Conservation (phyloP, 352 stramenopile genomes). For the Phytophthora syringae region DNA sequence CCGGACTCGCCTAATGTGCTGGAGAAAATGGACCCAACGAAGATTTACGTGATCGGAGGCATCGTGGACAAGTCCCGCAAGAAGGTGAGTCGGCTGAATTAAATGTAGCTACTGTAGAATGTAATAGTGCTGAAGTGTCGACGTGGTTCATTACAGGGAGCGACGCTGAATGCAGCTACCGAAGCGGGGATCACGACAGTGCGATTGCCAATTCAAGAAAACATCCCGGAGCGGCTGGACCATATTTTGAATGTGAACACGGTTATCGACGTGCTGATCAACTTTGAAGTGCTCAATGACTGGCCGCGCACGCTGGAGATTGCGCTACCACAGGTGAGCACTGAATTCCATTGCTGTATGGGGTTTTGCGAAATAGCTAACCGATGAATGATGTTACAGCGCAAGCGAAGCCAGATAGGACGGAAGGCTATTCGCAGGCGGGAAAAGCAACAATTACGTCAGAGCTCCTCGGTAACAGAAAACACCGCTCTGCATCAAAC, state of each 20-base stretch:
- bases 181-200: constrained; percentile 57
- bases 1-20: constrained; percentile 77
- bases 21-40: constrained; percentile 56
- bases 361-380: constrained; percentile 5
- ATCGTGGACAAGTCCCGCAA: constrained; percentile 84
- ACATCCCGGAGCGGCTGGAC: constrained; percentile 67
- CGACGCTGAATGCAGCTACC: constrained; percentile 60
- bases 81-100: constrained; percentile 42
- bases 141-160: constrained; percentile 36
- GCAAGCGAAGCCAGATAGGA: constrained; percentile 49
- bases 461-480: constrained; percentile 1
- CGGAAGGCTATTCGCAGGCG: constrained; percentile 43
- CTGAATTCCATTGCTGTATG: not conserved
- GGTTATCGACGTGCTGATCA: constrained; percentile 73
- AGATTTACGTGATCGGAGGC: constrained; percentile 84
- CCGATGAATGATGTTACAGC: constrained; percentile 25
- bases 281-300: constrained; percentile 52
- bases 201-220: constrained; percentile 77
- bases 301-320: constrained; percentile 57
- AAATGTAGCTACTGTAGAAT: not conserved
- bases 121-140: too few species aligned
- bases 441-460: constrained; percentile 22
- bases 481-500: not conserved
- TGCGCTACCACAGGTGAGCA: constrained; percentile 57
- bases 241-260: constrained; percentile 88